Conservation (phyloP, 2,329 filamentous ascomycete genomes). For the Alternaria sp. region DNA sequence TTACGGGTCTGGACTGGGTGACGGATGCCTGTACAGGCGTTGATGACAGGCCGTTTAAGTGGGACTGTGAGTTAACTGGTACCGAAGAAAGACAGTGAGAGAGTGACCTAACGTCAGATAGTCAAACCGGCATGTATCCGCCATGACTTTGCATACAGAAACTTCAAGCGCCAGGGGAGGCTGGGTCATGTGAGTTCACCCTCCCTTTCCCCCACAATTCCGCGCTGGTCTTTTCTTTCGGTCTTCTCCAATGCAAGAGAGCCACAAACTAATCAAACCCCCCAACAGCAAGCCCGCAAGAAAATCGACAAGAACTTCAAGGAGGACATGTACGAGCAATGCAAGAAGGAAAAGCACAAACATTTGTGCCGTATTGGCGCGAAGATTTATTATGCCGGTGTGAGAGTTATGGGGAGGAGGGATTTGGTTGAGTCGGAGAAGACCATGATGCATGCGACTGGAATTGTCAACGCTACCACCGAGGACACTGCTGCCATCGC, state of each 20-base stretch:
- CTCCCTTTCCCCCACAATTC: not conserved
- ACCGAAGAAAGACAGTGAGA: rapidly evolving
- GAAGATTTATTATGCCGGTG: not conserved
- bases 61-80: not conserved
- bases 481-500: not conserved
- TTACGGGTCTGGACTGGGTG: not conserved
- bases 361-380: not conserved
- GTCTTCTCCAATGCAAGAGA: not conserved
- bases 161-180: not conserved
- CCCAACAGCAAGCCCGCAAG: not conserved
- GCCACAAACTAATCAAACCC: not conserved
- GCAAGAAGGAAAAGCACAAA: not conserved
- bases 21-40: not conserved
- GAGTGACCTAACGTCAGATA: not conserved
- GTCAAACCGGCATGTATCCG: not conserved
- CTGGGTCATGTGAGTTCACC: not conserved
- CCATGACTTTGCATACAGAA: not conserved
- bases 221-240: too few species aligned
- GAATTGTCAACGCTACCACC: not conserved
- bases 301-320: not conserved
- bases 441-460: not conserved
- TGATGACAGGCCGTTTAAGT: not conserved
- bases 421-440: not conserved
- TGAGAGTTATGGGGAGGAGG: not conserved
- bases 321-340: not conserved